Evolutionary conservation across 345 rosid genomes (phyloP), one percentile per base, ranked within the genome.

Genomic region (Litchi chinensis): DNA sequence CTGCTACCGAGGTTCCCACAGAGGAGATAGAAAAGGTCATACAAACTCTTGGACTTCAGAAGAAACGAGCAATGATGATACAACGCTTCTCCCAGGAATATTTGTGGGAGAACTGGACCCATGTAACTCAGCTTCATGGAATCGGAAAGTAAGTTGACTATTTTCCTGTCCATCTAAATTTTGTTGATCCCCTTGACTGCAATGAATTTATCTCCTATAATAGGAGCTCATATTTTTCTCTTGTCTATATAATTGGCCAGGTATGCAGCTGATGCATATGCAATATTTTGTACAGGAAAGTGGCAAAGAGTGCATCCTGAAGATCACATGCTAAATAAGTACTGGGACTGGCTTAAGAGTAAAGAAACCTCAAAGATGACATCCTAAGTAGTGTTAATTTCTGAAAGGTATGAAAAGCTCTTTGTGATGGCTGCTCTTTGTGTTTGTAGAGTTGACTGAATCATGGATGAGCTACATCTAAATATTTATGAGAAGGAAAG

Each of bases 241-340:
- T 52, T 57, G 56, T 79, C 15, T 22, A 8, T 67, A 16, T 2
- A 46, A 26, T 44, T 78, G 73, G 68, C 68, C 82, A 93, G 96
- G 89, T 94, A 94, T 75, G 97, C 92, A 57, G 98, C 94, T 5
- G 98, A 93, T 76, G 97, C 98, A 0, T 89, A 91, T 83, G 97
- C 97, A 3, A 94, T 94, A 79, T 94, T 94, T 79, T 94, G 98
- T 79, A 88, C 91, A 0, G 97, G 98, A 15, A 94, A 82, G 77
- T 93, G 95, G 93, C 80, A 93, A 60, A 83, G 78, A 16, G 94
- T 94, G 79, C 74, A 11, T 44, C 97, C 98, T 22, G 66, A 13
- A 11, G 97, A 93, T 87, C 89, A 87, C 86, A 91, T 81, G 94
- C 87, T 94, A 76, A 86, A 87, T 80, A 68, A 86, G 77, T 93